Evolutionary conservation across 805 yeast species (phyloP), one percentile per base, ranked within the genome.

Genomic region (Wickerhamomyces chaumierensis): DNA sequence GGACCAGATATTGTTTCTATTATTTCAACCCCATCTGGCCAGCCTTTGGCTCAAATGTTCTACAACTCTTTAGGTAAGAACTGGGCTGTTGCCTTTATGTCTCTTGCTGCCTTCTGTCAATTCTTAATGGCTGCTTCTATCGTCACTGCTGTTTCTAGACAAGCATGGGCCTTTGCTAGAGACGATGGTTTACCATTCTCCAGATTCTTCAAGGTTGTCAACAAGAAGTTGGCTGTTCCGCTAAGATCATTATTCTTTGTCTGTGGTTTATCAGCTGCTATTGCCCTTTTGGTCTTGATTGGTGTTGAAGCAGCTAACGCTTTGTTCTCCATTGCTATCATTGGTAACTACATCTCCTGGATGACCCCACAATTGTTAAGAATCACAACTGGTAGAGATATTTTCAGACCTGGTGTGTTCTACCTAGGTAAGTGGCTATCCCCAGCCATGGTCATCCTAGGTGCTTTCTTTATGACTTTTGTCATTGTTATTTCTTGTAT

Each of bases 161-260:
- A 78, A 56, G 66, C 76, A 39, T 79, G 81, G 75, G 83, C 85
- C 3, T 78, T 78, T 58, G 78, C 83, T 19, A 71, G 88, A 62
- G 88, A 80, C 56, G 78, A 76, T 43, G 85, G 85, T 25, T 65
- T 81, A 40, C 88, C 88, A 8, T 62, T 77, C 44, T 67, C 79
- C 13, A 57, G 64, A 33, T 62, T 62, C 50, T 66, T 81, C 44
- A 74, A 77, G 46, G 69, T 62, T 34, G 82, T 81, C 34, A 63
- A 80, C 49, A 63, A 69, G 38, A 67, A 55, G 41, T 58, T 71
- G 29, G 64, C 69, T 15, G 81, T 75, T 20, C 90, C 92, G 14
- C 56, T 78, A 20, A 66, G 78, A 48, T 86, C 88, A 2, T 71
- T 78, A 33, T 53, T 66, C 18, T 58, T 57, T 31, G 63, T 67